phyloP scores from a whole-genome alignment of 345 rosid species.

The Microthlaspi erraticum region DNA sequence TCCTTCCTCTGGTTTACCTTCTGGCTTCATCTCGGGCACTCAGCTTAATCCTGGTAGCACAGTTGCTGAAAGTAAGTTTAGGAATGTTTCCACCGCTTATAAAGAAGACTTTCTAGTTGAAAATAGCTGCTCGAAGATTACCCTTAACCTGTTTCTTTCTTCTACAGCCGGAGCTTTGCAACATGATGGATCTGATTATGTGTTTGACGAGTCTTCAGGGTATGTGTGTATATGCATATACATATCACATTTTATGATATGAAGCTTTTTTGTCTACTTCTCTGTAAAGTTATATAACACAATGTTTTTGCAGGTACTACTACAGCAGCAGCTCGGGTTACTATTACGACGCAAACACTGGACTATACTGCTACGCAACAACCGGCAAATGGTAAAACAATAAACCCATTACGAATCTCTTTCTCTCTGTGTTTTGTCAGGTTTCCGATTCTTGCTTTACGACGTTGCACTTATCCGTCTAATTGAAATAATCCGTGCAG shows the following conservation, averaged over 20 bases:
- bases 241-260: neutral
- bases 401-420: neutral
- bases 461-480: neutral
- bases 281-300: slow-evolving; percentile 11
- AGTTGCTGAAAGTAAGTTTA: slow-evolving; percentile 45
- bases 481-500: slow-evolving; percentile 8
- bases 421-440: slow-evolving; percentile 15
- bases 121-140: neutral
- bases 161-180: slow-evolving; percentile 59
- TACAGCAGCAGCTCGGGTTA: slow-evolving; percentile 91
- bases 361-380: slow-evolving; percentile 78
- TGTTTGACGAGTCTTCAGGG: slow-evolving; percentile 93
- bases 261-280: neutral
- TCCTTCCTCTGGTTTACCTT: slow-evolving; percentile 46
- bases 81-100: slow-evolving; percentile 1
- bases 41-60: slow-evolving; percentile 47
- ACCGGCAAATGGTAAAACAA: slow-evolving; percentile 79
- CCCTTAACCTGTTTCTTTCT: slow-evolving; percentile 20
- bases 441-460: neutral
- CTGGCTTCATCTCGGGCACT: slow-evolving; percentile 44
- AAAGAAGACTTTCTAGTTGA: neutral
- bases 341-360: slow-evolving; percentile 83
- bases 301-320: slow-evolving; percentile 66
- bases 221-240: slow-evolving; percentile 29
- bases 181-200: slow-evolving; percentile 58